phyloP scores from a whole-genome alignment of 257 asterid genomes.

The Misopates orontium region DNA sequence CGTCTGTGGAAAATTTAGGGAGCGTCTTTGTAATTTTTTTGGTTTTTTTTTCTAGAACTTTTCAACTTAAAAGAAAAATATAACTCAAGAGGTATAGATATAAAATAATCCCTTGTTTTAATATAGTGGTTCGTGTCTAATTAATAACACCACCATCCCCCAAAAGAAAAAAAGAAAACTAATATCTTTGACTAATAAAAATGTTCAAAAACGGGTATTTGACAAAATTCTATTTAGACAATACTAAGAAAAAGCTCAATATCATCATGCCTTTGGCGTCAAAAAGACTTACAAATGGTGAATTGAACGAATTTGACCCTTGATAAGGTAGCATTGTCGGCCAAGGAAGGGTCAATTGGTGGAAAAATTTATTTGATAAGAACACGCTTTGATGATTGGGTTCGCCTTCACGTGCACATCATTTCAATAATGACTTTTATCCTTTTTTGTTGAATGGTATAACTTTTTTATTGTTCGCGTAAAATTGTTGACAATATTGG shows the following conservation, averaged over 20 bases:
- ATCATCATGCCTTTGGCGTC: conserved; percentile 27
- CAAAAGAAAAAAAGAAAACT: no score
- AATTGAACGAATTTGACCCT: conserved; percentile 9
- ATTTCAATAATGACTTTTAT: conserved; percentile 23
- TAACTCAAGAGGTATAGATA: not conserved
- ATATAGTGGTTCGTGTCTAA: not conserved
- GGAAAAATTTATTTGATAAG: not conserved
- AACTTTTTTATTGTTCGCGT: not conserved
- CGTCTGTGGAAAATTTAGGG: not conserved
- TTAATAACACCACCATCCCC: not conserved
- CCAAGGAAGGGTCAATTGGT: conserved; percentile 34
- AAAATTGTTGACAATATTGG: conserved; percentile 19
- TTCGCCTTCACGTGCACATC: conserved; percentile 58
- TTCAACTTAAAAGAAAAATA: no score
- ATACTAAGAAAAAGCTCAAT: conserved; percentile 15
- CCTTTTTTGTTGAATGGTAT: conserved; percentile 16
- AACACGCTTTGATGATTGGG: conserved; percentile 19
- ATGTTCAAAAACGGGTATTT: conserved; percentile 27
- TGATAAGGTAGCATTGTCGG: conserved; percentile 8
- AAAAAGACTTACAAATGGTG: conserved; percentile 22
- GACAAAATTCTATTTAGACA: conserved; percentile 33
- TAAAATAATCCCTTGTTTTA: not conserved
- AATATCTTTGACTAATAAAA: no score
- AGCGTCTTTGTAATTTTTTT: not conserved
- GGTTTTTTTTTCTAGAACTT: no score